Evolutionary conservation across 2,329 filamentous ascomycete genomes (phyloP), one percentile per base, ranked within the genome.

Genomic region (Penicillium sp.): DNA sequence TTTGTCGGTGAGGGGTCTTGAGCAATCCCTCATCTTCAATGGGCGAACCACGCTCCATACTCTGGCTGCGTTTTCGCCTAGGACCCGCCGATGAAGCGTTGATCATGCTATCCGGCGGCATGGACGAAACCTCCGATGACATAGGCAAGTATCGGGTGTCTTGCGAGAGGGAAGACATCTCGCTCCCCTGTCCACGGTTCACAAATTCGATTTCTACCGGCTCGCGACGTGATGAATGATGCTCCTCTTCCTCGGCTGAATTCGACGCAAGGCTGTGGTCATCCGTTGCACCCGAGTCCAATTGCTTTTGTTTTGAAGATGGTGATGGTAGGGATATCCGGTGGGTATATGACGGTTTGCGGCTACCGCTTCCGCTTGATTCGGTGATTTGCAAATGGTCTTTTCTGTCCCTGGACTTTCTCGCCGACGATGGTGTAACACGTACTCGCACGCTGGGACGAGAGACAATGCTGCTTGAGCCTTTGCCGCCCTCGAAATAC

Each of bases 121-220:
- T 89, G 37, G 86, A 88, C 1, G 93, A 97, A 50, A 97, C 90
- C 69, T 97, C 93, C 3, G 93, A 97, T 50, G 86, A 86, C 13
- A 85, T 82, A 35, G 85, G 82, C 49, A 87, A 78, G 71, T 89
- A 92, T 75, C 85, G 71, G 77, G 84, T 68, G 76, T 88, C 81
- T 71, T 83, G 76, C 77, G 86, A 76, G 72, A 80, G 48, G 75
- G 81, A 67, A 80, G 84, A 74, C 77, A 93, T 62, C 82, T 96
- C 76, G 84, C 89, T 80, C 80, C 82, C 61, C 82, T 83, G 73
- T 82, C 87, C 71, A 63, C 81, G 78, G 50, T 85, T 82, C 68
- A 93, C 84, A 62, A 97, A 90, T 73, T 97, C 93, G 60, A 97
- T 90, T 72, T 97, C 92, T 63, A 97, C 87, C 37, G 92, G 92